Conservation (phyloP, 192 early-diverging fungal genomes). For the Coemansia sp. region DNA sequence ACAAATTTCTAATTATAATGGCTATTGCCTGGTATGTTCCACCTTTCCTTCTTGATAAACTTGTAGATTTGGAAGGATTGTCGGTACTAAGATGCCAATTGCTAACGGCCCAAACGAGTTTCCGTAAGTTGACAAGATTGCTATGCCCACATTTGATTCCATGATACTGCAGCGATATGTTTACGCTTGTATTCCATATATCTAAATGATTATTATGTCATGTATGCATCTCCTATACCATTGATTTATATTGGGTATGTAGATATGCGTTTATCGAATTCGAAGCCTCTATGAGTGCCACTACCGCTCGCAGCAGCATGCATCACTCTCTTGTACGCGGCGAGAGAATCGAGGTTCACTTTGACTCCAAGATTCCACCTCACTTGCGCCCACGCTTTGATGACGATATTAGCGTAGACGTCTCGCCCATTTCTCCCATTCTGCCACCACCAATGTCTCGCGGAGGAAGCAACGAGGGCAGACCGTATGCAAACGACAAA, state of each 20-base stretch:
- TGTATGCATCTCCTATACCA: background rate
- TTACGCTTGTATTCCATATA: background rate
- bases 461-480: constrained; percentile 8
- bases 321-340: constrained; percentile 27
- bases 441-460: background rate
- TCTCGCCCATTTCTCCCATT: background rate
- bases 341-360: constrained; percentile 39
- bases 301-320: constrained; percentile 35
- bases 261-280: constrained; percentile 53
- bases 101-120: constrained; percentile 27
- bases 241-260: constrained; percentile 14
- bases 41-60: background rate
- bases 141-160: background rate
- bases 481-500: background rate
- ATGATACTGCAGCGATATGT: constrained; percentile 1
- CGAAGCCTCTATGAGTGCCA: constrained; percentile 33
- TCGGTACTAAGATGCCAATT: constrained; percentile 29
- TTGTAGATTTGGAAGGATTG: constrained; percentile 49
- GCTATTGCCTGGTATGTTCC: background rate
- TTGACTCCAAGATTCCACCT: constrained; percentile 46
- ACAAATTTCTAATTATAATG: constrained; percentile 1
- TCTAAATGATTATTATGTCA: constrained; percentile 6
- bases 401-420: background rate
- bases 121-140: constrained; percentile 40
- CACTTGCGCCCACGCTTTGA: constrained; percentile 14